Evolutionary conservation across 345 rosid genomes (phyloP), one percentile per base, ranked within the genome.

Genomic region (Salix caprea): DNA sequence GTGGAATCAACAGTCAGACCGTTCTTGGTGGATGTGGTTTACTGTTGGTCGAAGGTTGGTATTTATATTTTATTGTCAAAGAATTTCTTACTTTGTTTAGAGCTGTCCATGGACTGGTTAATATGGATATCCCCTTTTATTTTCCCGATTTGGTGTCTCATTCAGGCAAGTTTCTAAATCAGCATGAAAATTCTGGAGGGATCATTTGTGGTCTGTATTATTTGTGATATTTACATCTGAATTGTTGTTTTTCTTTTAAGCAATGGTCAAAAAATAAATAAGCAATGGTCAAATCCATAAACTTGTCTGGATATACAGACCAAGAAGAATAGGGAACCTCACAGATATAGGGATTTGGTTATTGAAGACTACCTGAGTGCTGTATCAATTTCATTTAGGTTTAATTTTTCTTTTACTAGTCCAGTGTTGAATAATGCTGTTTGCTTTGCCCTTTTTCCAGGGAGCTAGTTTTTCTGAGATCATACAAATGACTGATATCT

Each of bases 1-100:
- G 98, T 94, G 72, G 98, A 93, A 79, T 93, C 99, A 81, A 92
- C 98, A 62, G 97, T 90, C 77, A 88, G 99, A 79, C 98, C 98
- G 23, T 91, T 71, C 81, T 81, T 96, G 82, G 91, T 96, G 99
- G 99, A 96, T 80, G 99, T 96, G 76, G 88, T 94, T 83, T 96
- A 93, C 85, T 89, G 93, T 77, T 93, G 98, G 99, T 93, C 99
- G 36, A 93, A 85, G 99, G 98, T 93, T 77, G 6, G 94, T 79
- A 56, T 66, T 4, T 65, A 19, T 19, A 28, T 12, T 40, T 34
- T 34, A 28, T 13, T 48, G 16, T 65, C 6, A 50, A 48, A 44
- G 13, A 13, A 11, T 58, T 52, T 6, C 7, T 48, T 37, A 34
- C n/a, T 4, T 66, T 4, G 6, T 56, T 60, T 71, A 65, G 67